phyloP scores from a whole-genome alignment of 257 asterid genomes.

The Solanum neorickii region DNA sequence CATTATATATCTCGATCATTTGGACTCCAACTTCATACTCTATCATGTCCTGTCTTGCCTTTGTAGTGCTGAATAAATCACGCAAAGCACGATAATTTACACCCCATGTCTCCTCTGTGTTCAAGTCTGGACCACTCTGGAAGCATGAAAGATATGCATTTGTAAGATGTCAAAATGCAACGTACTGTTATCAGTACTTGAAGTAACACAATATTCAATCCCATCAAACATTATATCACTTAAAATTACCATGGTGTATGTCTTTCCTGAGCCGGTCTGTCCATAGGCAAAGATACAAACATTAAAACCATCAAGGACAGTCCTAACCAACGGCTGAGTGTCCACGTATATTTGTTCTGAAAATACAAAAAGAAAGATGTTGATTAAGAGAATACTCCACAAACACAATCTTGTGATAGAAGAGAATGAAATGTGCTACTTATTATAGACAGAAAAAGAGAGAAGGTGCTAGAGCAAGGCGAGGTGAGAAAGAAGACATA shows the following conservation, averaged over 20 bases:
- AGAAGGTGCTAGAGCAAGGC: background rate
- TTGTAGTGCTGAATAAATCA: constrained; percentile 66
- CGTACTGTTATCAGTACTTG: background rate
- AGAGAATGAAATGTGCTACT: background rate
- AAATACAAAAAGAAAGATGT: constrained; percentile 1
- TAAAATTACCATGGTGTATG: constrained; percentile 67
- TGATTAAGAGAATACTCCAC: constrained; percentile 1
- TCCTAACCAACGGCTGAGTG: constrained; percentile 68
- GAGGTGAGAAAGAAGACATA: constrained; percentile 17
- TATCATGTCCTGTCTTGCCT: constrained; percentile 40
- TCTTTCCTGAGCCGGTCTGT: constrained; percentile 92
- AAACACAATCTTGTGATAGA: background rate
- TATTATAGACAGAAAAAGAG: background rate
- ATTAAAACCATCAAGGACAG: constrained; percentile 83
- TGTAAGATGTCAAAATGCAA: background rate
- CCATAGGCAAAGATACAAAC: constrained; percentile 92
- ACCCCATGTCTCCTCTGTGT: constrained; percentile 80
- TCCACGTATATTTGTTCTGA: constrained; percentile 80
- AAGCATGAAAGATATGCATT: background rate
- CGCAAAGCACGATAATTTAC: constrained; percentile 78
- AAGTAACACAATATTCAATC: background rate
- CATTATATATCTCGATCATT: constrained; percentile 89
- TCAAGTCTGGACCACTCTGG: constrained; percentile 94
- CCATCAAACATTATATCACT: background rate
- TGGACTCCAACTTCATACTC: constrained; percentile 88